Evolutionary conservation across 352 stramenopile species (phyloP).

Genomic region (Globisporangium uncinulatum): DNA sequence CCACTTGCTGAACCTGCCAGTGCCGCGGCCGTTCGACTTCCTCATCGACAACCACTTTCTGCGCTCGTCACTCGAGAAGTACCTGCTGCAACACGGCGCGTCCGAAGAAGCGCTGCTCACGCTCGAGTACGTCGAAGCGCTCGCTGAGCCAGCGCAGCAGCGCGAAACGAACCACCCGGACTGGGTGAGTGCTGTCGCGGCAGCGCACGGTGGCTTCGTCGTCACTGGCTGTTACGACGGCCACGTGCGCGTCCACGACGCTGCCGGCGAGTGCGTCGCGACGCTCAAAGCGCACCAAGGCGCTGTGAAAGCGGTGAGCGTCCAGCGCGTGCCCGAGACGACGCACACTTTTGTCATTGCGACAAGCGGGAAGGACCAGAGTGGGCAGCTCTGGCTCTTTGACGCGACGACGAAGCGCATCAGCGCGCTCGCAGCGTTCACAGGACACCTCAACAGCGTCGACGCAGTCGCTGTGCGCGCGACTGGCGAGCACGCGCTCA

Average conservation of each 20-base stretch:
- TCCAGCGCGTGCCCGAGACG: conserved; percentile 21
- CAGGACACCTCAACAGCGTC: conserved; percentile 79
- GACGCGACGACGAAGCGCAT: conserved; percentile 28
- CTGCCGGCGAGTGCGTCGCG: conserved; percentile 35
- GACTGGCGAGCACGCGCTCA: conserved; percentile 39
- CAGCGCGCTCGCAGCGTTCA: conserved; percentile 44
- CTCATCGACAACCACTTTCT: conserved; percentile 72
- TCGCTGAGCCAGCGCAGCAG: conserved; percentile 66
- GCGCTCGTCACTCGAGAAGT: conserved; percentile 73
- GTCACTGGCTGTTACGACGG: conserved; percentile 87
- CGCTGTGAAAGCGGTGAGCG: conserved; percentile 62
- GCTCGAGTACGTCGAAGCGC: conserved; percentile 86
- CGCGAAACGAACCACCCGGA: conserved; percentile 70
- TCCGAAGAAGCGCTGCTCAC: conserved; percentile 82
- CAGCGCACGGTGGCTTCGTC: conserved; percentile 31
- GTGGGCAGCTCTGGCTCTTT: conserved; percentile 64
- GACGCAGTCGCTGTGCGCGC: conserved; percentile 43
- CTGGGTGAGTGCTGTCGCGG: conserved; percentile 79
- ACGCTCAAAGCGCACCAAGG: conserved; percentile 74
- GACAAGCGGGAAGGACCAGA: conserved; percentile 75
- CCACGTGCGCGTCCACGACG: conserved; percentile 74
- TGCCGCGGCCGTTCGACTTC: conserved; percentile 81
- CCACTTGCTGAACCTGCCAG: conserved; percentile 66
- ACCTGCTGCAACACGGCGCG: conserved; percentile 50
- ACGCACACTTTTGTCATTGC: conserved; percentile 53